phyloP scores from a whole-genome alignment of 306 rosid genomes.

The Heteromeles arbutifolia region DNA sequence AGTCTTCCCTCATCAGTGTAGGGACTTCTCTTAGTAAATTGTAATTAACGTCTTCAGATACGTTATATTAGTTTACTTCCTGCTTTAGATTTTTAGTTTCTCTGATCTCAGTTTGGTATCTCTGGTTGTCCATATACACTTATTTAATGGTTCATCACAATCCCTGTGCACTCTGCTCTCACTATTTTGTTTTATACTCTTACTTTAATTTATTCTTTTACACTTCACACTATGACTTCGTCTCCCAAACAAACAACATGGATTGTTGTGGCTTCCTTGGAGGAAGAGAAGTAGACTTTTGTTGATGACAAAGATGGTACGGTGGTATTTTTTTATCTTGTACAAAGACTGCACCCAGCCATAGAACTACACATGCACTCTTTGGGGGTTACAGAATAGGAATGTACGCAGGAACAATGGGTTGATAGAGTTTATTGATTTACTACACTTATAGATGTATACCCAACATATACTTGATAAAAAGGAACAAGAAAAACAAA shows the following conservation, averaged over 20 bases:
- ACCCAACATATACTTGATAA: neutral
- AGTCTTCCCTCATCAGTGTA: no score
- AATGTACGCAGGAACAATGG: neutral
- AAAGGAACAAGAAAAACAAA: neutral
- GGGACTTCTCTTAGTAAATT: no score
- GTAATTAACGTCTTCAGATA: no score
- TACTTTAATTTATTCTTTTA: no score
- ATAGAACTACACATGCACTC: neutral
- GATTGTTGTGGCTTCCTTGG: neutral
- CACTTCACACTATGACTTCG: no score
- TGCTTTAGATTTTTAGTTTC: no score
- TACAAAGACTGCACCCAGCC: neutral
- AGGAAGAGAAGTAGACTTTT: neutral
- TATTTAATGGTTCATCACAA: no score
- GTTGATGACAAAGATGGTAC: neutral
- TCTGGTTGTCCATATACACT: no score
- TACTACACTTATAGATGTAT: neutral
- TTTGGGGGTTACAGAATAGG: neutral
- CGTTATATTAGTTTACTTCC: no score
- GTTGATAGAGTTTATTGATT: neutral
- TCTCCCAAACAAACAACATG: neutral
- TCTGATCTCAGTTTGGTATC: no score
- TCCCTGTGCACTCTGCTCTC: no score
- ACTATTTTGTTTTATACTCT: no score
- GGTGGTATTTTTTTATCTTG: neutral